Evolutionary conservation across 2,329 filamentous ascomycete genomes (phyloP).

Genomic region (Botrytis tulipae): DNA sequence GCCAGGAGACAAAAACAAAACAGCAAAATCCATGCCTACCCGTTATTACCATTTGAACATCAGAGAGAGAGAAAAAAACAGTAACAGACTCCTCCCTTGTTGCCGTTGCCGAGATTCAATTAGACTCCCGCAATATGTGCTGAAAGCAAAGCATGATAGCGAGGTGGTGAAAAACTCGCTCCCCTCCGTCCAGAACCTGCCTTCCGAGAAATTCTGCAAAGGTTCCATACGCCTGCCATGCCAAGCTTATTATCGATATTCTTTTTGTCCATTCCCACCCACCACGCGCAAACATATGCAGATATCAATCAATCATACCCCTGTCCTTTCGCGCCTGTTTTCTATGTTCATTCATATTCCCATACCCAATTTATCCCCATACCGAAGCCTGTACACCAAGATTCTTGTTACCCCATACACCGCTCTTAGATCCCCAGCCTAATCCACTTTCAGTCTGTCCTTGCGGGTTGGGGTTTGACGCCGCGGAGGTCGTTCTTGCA

Average conservation of each 20-base stretch:
- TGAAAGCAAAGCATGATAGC: slow-evolving; percentile 9
- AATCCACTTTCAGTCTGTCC: slow-evolving; percentile 44
- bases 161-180: slow-evolving; percentile 17
- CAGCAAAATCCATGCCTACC: not conserved
- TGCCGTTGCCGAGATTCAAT: slow-evolving; percentile 4
- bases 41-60: slow-evolving; percentile 16
- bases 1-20: slow-evolving; percentile 13
- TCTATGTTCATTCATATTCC: slow-evolving; percentile 9
- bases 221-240: slow-evolving; percentile 24
- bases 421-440: slow-evolving; percentile 72
- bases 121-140: slow-evolving; percentile 16
- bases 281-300: slow-evolving; percentile 20
- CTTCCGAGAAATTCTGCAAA: slow-evolving; percentile 16
- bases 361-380: slow-evolving; percentile 67
- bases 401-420: slow-evolving; percentile 79
- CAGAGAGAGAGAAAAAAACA: slow-evolving; percentile 1
- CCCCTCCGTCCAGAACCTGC: slow-evolving; percentile 20
- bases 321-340: slow-evolving; percentile 17
- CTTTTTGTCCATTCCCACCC: slow-evolving; percentile 15
- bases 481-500: slow-evolving; percentile 49
- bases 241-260: slow-evolving; percentile 22
- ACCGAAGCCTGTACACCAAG: slow-evolving; percentile 89
- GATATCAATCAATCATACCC: slow-evolving; percentile 16
- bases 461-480: slow-evolving; percentile 54
- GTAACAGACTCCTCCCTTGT: slow-evolving; percentile 9